These are phyloP conservation scores for Starmerella vitae DNA, from an alignment of 805 yeast species.

Conservation along the genomic window DNA sequence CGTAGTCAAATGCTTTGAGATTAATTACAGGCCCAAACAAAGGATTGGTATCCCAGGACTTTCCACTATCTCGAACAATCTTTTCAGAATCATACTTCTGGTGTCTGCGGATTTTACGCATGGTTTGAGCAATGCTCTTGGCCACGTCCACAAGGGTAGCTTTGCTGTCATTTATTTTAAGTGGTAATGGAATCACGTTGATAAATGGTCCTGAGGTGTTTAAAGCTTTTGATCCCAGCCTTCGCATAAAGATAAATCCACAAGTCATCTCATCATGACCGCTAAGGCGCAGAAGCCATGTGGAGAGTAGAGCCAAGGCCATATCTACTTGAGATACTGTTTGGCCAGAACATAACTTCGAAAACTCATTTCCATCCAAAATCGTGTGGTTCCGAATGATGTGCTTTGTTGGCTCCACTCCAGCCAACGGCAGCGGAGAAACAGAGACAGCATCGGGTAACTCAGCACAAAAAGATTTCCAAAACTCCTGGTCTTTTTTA, in stretches of 20 bases:
- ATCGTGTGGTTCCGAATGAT: conserved; percentile 2
- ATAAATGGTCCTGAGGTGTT: conserved; percentile 12
- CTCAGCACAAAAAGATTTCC: conserved; percentile 3
- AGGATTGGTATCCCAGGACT: conserved; percentile 6
- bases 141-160: conserved; percentile 1
- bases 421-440: conserved; percentile 2
- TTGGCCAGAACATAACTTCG: not conserved
- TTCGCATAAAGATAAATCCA: conserved; percentile 14
- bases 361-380: not conserved
- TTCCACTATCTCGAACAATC: conserved; percentile 7
- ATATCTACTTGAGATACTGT: conserved; percentile 3
- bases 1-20: conserved; percentile 13
- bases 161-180: not conserved
- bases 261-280: conserved; percentile 1
- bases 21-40: conserved; percentile 15
- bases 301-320: conserved; percentile 5
- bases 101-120: conserved; percentile 7
- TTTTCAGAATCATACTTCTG: conserved; percentile 12
- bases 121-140: not conserved
- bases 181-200: conserved; percentile 12
- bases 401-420: conserved; percentile 8
- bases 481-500: conserved; percentile 8
- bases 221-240: conserved; percentile 13
- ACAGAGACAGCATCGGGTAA: conserved; percentile 8
- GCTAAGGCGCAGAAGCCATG: conserved; percentile 13